Conservation (phyloP, 345 rosid species). For the Eucalyptus curtisii region DNA sequence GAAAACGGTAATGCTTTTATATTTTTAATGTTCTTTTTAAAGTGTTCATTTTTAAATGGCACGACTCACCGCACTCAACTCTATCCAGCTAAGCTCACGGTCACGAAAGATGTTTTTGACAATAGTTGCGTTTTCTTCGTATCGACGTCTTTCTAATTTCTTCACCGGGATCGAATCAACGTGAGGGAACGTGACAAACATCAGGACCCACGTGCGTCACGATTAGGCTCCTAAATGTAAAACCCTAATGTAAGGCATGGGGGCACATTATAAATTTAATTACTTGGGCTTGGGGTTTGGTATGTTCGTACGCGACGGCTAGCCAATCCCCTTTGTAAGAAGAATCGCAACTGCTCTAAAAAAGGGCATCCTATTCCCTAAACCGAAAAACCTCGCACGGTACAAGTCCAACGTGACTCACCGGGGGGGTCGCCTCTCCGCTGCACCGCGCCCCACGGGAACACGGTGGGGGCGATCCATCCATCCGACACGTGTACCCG, state of each 20-base stretch:
- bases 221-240: neutral
- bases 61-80: neutral
- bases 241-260: neutral
- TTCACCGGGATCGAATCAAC: fast-evolving
- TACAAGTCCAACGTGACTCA: neutral
- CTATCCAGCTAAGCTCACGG: neutral
- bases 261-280: neutral
- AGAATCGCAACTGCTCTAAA: neutral
- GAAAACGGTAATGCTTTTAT: neutral
- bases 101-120: neutral
- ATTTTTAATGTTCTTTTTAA: neutral
- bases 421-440: neutral
- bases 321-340: neutral
- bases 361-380: neutral
- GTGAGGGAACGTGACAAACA: fast-evolving
- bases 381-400: neutral
- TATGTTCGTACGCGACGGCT: neutral
- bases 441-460: neutral
- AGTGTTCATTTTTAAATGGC: neutral
- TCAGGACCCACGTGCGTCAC: fast-evolving
- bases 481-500: neutral
- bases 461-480: neutral
- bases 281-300: neutral
- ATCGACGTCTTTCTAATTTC: neutral
- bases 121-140: neutral